phyloP scores from a whole-genome alignment of 148 eudicot genomes.

The Suaeda aralocaspica region DNA sequence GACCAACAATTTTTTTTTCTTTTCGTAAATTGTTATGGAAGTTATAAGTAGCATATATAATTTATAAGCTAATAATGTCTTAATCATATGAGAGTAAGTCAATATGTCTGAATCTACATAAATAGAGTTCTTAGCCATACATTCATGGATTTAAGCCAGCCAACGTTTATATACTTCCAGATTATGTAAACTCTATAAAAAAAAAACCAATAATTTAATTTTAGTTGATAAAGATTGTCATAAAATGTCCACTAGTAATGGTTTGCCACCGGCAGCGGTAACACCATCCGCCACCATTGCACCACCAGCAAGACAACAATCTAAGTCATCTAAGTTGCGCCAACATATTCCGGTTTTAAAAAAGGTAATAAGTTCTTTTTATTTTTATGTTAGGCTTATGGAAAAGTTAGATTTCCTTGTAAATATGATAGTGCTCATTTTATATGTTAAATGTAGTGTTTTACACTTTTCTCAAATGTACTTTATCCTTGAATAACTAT shows the following conservation, averaged over 20 bases:
- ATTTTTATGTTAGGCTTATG: too few species aligned
- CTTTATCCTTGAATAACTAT: too few species aligned
- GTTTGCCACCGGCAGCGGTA: not conserved
- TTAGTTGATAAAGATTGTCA: not conserved
- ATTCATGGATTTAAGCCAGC: not conserved
- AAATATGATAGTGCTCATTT: too few species aligned
- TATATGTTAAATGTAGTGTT: too few species aligned
- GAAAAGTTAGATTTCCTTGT: too few species aligned
- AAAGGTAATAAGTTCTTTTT: slow-evolving; percentile 9
- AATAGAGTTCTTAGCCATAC: not conserved
- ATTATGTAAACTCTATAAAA: not conserved
- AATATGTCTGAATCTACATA: not conserved
- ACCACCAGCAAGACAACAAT: not conserved
- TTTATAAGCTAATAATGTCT: not conserved
- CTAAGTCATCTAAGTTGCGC: not conserved
- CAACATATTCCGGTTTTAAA: slow-evolving; percentile 11
- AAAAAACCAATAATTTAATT: not conserved
- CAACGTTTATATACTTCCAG: not conserved
- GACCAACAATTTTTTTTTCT: not conserved
- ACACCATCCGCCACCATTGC: not conserved
- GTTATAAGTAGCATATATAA: not conserved
- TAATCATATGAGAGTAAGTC: slow-evolving; percentile 1
- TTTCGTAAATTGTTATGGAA: not conserved
- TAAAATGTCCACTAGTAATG: slow-evolving; percentile 7
- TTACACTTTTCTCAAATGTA: too few species aligned